phyloP scores from a whole-genome alignment of 129 eudicot genomes.

The Solidago caesia region DNA sequence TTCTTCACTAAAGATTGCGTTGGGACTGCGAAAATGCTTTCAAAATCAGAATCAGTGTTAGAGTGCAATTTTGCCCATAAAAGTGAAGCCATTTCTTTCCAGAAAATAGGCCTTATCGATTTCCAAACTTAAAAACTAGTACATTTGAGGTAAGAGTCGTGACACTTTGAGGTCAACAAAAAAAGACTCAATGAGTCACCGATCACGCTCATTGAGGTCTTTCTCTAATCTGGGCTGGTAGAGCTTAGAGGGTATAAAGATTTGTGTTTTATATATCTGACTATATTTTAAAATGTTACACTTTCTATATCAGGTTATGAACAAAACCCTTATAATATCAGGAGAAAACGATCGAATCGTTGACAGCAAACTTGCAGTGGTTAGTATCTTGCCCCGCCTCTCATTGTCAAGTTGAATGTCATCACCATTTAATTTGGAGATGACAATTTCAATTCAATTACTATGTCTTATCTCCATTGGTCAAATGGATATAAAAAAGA shows the following conservation, averaged over 20 bases:
- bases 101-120: too few relatives aligned
- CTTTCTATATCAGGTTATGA: constrained; percentile 48
- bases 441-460: neutral
- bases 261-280: neutral
- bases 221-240: neutral
- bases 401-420: neutral
- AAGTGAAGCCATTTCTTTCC: neutral
- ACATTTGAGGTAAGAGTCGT: neutral
- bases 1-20: neutral
- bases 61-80: neutral
- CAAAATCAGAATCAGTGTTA: too few relatives aligned
- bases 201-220: neutral
- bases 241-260: neutral
- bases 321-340: constrained; percentile 67
- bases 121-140: neutral
- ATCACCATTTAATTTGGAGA: neutral
- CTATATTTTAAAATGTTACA: neutral
- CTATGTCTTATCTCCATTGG: neutral
- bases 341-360: constrained; percentile 81
- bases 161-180: neutral
- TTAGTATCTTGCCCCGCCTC: constrained; percentile 26
- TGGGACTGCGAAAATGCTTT: too few relatives aligned
- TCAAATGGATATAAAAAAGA: neutral
- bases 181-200: neutral
- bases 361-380: constrained; percentile 74